Conservation (phyloP, 805 yeast genomes). For the Barnettozyma wickerhamii region DNA sequence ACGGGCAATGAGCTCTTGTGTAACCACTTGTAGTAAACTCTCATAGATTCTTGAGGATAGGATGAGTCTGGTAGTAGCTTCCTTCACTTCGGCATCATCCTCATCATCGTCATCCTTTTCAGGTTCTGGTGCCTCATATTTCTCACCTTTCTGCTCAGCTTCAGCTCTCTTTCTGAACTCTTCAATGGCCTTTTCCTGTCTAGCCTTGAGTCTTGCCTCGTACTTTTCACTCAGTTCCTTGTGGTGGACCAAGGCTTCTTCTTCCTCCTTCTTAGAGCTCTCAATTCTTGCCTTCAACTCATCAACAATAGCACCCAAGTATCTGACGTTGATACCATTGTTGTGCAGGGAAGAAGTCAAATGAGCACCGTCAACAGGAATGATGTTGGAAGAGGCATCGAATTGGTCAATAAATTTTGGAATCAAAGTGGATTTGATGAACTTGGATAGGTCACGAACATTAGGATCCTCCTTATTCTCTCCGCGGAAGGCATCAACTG, state of each 20-base stretch:
- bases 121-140: slow-evolving; percentile 2
- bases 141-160: slow-evolving; percentile 23
- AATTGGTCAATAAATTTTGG: slow-evolving; percentile 49
- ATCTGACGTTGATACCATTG: slow-evolving; percentile 84
- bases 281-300: slow-evolving; percentile 26
- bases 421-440: slow-evolving; percentile 53
- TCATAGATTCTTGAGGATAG: slow-evolving; percentile 12
- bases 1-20: slow-evolving; percentile 72
- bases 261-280: slow-evolving; percentile 25
- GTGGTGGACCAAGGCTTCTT: slow-evolving; percentile 15
- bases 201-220: slow-evolving; percentile 15
- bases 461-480: slow-evolving; percentile 39
- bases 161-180: slow-evolving; percentile 22
- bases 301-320: slow-evolving; percentile 62
- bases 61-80: slow-evolving; percentile 6
- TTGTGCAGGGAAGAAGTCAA: slow-evolving; percentile 66
- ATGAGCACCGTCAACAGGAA: slow-evolving; percentile 80
- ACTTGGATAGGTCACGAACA: slow-evolving; percentile 67
- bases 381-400: slow-evolving; percentile 45
- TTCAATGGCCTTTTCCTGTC: slow-evolving; percentile 13
- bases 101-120: slow-evolving; percentile 21
- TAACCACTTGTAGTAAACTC: slow-evolving; percentile 14
- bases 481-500: slow-evolving; percentile 57
- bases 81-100: slow-evolving; percentile 12
- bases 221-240: slow-evolving; percentile 19